Evolutionary conservation across 345 rosid genomes (phyloP).

Genomic region (Trapa incisa): DNA sequence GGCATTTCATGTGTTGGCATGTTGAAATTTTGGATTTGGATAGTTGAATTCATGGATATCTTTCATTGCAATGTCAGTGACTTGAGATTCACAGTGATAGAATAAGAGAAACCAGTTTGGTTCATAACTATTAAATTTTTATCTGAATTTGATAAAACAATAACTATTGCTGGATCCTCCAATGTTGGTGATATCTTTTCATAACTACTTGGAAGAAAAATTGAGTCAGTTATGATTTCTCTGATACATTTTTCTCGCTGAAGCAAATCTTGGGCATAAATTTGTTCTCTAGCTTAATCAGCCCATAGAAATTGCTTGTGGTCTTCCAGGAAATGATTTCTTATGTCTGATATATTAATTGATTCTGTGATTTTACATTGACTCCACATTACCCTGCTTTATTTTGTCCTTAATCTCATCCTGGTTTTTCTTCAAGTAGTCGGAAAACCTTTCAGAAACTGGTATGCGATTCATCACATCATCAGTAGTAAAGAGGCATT

Average conservation of each 20-base stretch:
- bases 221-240: not conserved
- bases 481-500: slow-evolving; percentile 53
- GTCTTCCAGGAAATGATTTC: not conserved
- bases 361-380: no score
- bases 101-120: not conserved
- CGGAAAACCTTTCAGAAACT: slow-evolving; percentile 42
- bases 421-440: slow-evolving; percentile 25
- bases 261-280: not conserved
- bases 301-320: not conserved
- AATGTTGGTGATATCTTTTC: not conserved
- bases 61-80: not conserved
- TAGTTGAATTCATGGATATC: not conserved
- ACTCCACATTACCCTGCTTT: not conserved
- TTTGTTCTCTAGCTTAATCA: not conserved
- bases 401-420: slow-evolving; percentile 1
- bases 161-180: not conserved
- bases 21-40: not conserved
- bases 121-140: not conserved
- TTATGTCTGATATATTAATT: not conserved
- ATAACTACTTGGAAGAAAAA: not conserved
- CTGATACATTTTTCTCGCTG: not conserved
- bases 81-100: not conserved
- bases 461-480: slow-evolving; percentile 65
- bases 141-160: not conserved
- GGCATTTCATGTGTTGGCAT: not conserved